Conservation (phyloP, 1,284 basidiomycete genomes). For the Papiliotrema nemorosa region DNA sequence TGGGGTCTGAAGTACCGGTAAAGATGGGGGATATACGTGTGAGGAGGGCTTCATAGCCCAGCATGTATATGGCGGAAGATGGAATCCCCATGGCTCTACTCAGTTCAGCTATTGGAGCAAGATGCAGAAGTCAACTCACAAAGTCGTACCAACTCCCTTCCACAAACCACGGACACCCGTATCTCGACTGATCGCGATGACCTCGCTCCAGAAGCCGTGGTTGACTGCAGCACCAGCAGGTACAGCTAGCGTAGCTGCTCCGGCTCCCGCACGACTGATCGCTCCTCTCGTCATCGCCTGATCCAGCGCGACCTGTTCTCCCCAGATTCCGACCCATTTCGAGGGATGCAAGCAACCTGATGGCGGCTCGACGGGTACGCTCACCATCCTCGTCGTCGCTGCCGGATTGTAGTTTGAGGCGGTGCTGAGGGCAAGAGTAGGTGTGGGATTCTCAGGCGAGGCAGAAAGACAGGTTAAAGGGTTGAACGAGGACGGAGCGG, state of each 20-base stretch:
- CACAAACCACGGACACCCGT: conserved; percentile 77
- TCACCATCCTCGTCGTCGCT: no score
- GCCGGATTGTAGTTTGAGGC: no score
- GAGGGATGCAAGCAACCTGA: conserved; percentile 46
- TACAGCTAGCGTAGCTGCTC: conserved; percentile 17
- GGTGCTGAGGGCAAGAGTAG: no score
- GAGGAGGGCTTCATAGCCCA: conserved; percentile 89
- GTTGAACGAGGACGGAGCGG: conserved; percentile 2
- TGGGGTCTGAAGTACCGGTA: conserved; percentile 22
- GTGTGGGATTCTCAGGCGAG: no score
- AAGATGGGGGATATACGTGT: conserved; percentile 40
- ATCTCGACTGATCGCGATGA: conserved; percentile 69
- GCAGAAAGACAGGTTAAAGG: conserved; percentile 23
- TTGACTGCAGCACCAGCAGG: conserved; percentile 8
- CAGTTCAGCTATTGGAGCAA: neutral
- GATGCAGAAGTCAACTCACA: conserved; percentile 57
- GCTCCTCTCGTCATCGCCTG: conserved; percentile 29
- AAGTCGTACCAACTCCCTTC: conserved; percentile 82
- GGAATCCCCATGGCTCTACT: conserved; percentile 83
- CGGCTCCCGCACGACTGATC: conserved; percentile 4
- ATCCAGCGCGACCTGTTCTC: conserved; percentile 40
- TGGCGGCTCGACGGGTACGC: conserved; percentile 28
- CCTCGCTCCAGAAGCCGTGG: conserved; percentile 70
- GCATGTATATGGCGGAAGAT: conserved; percentile 89
- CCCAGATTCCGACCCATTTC: conserved; percentile 50